Base-by-base conservation (phyloP, 345 rosid genomes). In the Dimocarpus longan region DNA sequence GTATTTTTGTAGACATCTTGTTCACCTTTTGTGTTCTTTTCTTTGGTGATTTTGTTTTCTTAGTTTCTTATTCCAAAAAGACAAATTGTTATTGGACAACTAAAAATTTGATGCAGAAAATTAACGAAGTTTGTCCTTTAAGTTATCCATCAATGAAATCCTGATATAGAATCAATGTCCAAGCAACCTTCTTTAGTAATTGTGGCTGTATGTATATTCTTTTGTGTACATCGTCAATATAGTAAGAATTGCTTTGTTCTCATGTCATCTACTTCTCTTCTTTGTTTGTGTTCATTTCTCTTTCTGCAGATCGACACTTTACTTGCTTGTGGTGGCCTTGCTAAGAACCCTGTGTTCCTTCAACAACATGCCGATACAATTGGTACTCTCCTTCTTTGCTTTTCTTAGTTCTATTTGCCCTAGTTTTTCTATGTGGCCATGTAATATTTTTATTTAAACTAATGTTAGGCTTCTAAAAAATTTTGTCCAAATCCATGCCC, bases 321-420 rank as follows among this genome's bases (percentile, higher is more conserved):
- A 54, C 91, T 96, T 78, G 97, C 97, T 48, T 94, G 97, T 59
- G 99, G 98, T 39, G 97, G 95, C 67, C 97, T 94, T 79, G 86
- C 95, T 21, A 93, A 91, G 86, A 94, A 95, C 73, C 78, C 81
- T 0, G 63, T 91, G 80, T 94, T 85, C 84, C 86, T 95, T 82
- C 98, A 94, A 85, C 93, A 94, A 85, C 97, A 90, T 76, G 98
- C 95, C 70, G 93, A 94, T 89, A 89, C 93, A 72, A 82, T 80
- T 56, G 99, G 99, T 95, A 87, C 43, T 80, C 40, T 67, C 65
- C 37, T 42, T 39, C 78, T 71, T 67, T 60, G 26, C 39, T 39
- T 71, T 76, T 15, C 39, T 52, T 64, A 19, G 52, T 77, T 71
- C 54, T 40, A 8, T 16, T 60, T 73, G 44, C 70, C 28, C 22